These are phyloP conservation scores for Alternaria triticimaculans DNA, from an alignment of 2,329 filamentous ascomycete species.

Conservation along the genomic window DNA sequence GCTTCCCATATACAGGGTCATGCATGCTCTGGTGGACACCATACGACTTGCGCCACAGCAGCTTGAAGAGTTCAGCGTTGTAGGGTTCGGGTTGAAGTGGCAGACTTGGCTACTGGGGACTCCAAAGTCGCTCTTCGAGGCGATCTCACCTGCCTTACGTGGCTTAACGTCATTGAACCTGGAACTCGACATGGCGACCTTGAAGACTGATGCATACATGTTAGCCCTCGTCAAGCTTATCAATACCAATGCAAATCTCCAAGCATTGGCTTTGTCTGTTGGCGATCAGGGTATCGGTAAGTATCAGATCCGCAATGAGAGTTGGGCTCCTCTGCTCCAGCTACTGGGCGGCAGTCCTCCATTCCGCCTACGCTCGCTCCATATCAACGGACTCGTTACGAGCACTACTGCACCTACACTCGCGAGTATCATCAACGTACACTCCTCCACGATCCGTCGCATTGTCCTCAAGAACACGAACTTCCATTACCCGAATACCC, in stretches of 20 bases:
- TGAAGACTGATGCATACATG: neutral
- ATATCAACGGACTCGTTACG: constrained; percentile 9
- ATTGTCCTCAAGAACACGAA: constrained; percentile 6
- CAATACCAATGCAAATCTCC: neutral
- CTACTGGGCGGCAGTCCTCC: constrained; percentile 1
- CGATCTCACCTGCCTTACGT: neutral
- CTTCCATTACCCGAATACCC: constrained; percentile 7
- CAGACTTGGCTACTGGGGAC: neutral
- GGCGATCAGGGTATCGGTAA: neutral
- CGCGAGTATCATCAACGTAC: constrained; percentile 2
- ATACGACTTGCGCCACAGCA: neutral
- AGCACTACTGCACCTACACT: constrained; percentile 8
- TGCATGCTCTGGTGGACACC: neutral
- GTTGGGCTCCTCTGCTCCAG: constrained; percentile 4
- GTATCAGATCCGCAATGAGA: neutral
- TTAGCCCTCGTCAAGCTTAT: neutral
- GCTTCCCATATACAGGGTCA: neutral
- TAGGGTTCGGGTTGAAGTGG: constrained; percentile 1
- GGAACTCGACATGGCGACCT: constrained; percentile 5
- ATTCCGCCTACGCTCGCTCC: constrained; percentile 9
- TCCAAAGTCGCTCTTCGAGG: neutral
- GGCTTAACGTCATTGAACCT: constrained; percentile 4
- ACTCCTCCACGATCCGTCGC: neutral
- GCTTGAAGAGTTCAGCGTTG: neutral
- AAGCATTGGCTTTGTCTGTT: neutral